These are phyloP conservation scores for Bombardia bombarda DNA, from an alignment of 495 filamentous ascomycete genomes.

Conservation along the genomic window DNA sequence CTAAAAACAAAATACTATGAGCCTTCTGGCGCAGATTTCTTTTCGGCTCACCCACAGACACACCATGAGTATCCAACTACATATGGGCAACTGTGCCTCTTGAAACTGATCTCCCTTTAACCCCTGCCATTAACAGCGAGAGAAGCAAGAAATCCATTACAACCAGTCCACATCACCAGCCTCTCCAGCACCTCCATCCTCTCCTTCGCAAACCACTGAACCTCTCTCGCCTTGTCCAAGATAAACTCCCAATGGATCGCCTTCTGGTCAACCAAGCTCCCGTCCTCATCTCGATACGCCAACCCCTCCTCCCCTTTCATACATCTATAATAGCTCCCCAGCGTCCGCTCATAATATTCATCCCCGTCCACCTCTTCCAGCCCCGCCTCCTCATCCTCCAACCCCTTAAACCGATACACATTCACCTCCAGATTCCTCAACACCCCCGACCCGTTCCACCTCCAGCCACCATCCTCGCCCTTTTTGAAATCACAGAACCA, in stretches of 20 bases:
- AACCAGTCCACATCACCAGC: not conserved
- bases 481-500: not conserved
- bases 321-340: not conserved
- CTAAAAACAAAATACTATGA: too few relatives aligned
- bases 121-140: too few relatives aligned
- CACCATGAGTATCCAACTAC: too few relatives aligned
- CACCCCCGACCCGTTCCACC: not conserved
- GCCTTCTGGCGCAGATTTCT: too few relatives aligned
- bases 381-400: not conserved
- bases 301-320: not conserved
- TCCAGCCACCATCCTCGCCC: not conserved
- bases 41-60: too few relatives aligned
- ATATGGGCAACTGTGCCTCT: too few relatives aligned
- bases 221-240: not conserved
- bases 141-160: not conserved
- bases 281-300: not conserved
- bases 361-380: not conserved
- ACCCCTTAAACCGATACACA: not conserved
- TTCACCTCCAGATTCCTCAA: not conserved
- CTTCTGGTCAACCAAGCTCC: not conserved
- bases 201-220: not conserved
- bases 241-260: not conserved
- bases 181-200: not conserved
- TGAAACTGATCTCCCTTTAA: too few relatives aligned
- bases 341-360: not conserved